Base-by-base conservation (phyloP, 495 filamentous ascomycete genomes). In the Geopyxis carbonaria region DNA sequence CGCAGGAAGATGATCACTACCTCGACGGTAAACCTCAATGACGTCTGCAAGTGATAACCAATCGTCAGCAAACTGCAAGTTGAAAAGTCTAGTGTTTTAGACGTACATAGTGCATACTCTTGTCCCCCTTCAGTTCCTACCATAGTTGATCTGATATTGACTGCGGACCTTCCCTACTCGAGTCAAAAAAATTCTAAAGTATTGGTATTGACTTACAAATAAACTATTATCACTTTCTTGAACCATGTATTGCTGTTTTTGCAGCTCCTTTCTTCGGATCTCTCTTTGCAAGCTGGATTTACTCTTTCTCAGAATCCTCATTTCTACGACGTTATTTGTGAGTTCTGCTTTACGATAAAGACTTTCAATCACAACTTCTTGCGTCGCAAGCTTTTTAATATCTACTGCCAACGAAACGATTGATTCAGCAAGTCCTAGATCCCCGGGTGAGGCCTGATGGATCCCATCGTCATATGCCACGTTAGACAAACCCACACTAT, bases 221-320 rank as follows among this genome's bases (percentile, higher is more conserved):
- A 99, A 64, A 57, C 85, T 93, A 59, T 95, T 99, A 51, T 95
- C 91, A 54, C 84, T 93, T 57, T 95, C 87, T 57, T 99, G 91
- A 27, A 94, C 75, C 45, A 91, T 83, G 50, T 95, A 99, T 57
- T 95, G 91, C 59, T 93, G 86, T 28, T 84, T 68, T 59, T 99
- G 91, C 52, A 99, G 67, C 60, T 94, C 89, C 57, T 95, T 95
- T 21, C 89, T 73, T 27, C 81, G 70, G 25, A 93, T 83, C 55
- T 99, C 91, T 29, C 87, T 69, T 50, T 92, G 76, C 42, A 99
- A 65, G 55, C 87, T 94, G 11, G 80, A 74, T 54, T 87, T 93
- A 2, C 86, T 93, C 57, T 99, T 99, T 24, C 80, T 73, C 22
- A 99, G 57, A 28, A 99, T 95, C 40, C 89, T 67, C 37, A 99